Evolutionary conservation across 2,329 filamentous ascomycete genomes (phyloP).

Genomic region (Aspergillus hortae): DNA sequence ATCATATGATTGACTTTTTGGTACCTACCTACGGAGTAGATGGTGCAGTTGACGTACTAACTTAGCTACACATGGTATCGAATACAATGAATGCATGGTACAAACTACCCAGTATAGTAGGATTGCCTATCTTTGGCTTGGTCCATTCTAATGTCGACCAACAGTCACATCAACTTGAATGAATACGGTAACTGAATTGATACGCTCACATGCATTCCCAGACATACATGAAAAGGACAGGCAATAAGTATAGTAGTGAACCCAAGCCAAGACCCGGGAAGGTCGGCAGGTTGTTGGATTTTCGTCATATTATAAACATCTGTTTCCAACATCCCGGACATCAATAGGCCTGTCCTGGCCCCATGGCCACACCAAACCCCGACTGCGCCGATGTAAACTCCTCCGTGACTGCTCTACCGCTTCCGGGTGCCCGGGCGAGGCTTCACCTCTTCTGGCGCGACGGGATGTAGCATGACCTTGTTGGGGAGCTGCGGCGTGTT

Average conservation of each 20-base stretch:
- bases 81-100: no score
- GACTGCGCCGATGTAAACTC: conserved; percentile 5
- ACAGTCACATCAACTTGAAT: no score
- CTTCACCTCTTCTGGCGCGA: conserved; percentile 63
- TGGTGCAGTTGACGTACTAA: no score
- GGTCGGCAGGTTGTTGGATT: neutral
- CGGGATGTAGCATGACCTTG: conserved; percentile 82
- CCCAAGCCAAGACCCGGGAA: neutral
- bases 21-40: neutral
- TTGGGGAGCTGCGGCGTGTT: conserved; percentile 69
- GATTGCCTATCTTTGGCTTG: no score
- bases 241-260: neutral
- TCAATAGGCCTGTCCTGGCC: neutral
- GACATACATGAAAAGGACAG: conserved; percentile 6
- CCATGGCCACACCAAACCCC: conserved; percentile 1
- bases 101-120: no score
- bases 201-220: conserved; percentile 22
- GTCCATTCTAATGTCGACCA: no score
- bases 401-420: conserved; percentile 28
- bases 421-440: conserved; percentile 47
- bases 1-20: neutral
- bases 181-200: neutral
- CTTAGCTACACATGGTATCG: no score
- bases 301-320: neutral
- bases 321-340: neutral